phyloP scores from a whole-genome alignment of 1,284 basidiomycete genomes.

The Tilletia walkeri region DNA sequence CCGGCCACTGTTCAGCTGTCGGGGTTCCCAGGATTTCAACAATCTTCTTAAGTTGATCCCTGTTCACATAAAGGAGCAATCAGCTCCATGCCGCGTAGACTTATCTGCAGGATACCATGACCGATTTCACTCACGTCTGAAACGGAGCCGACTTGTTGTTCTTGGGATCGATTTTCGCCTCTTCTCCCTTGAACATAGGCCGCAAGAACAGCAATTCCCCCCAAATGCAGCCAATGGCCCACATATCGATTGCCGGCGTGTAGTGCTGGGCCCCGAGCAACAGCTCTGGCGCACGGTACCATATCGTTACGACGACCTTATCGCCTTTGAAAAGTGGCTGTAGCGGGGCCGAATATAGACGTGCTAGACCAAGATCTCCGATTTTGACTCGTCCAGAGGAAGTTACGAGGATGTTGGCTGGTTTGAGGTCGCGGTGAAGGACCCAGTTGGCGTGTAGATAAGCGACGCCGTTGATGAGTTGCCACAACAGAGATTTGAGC shows the following conservation, averaged over 20 bases:
- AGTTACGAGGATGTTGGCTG: conserved; percentile 96
- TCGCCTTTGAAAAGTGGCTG: conserved; percentile 76
- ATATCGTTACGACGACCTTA: conserved; percentile 98
- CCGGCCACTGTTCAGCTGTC: conserved; percentile 79
- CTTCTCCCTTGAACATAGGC: conserved; percentile 99
- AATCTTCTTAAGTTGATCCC: conserved; percentile 90
- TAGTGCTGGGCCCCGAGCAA: conserved; percentile 94
- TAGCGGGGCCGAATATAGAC: conserved; percentile 78
- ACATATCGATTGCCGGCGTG: conserved; percentile 94
- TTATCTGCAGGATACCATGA: not conserved
- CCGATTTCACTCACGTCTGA: conserved; percentile 40
- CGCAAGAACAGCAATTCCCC: conserved; percentile 88
- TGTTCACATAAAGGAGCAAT: conserved; percentile 56
- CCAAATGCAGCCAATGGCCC: conserved; percentile 96
- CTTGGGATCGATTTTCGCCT: conserved; percentile 79
- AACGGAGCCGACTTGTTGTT: conserved; percentile 47
- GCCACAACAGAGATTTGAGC: conserved; percentile 89
- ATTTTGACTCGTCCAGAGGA: conserved; percentile 89
- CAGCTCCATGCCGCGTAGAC: too few species aligned
- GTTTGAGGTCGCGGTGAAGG: conserved; percentile 94
- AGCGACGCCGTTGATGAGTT: conserved; percentile 89
- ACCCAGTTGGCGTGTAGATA: conserved; percentile 95
- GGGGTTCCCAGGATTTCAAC: conserved; percentile 91
- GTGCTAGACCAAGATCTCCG: conserved; percentile 89
- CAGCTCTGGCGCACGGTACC: conserved; percentile 95